Base-by-base conservation (phyloP, 148 eudicot genomes). In the Nyssa sinensis region DNA sequence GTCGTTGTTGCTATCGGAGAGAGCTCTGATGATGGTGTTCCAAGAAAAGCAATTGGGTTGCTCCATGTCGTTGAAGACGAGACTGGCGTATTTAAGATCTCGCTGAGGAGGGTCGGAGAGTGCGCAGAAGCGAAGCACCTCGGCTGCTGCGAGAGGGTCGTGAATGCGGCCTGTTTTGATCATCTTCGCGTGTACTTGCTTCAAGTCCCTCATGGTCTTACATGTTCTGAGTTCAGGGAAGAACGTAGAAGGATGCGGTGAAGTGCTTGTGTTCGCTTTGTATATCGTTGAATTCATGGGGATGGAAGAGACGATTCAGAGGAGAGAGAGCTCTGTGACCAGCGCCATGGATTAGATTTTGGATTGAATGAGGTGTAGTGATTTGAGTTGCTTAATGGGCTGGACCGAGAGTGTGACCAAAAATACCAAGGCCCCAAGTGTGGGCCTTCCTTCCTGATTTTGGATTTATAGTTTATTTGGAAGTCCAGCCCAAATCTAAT, bases 111-210 rank as follows among this genome's bases (percentile, higher is more conserved):
- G 58, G 25, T 62, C 51, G 34, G 80, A 79, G 60, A 87, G 75
- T 13, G 89, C 87, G 66, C 82, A 79, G 67, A 76, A 72, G 28
- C 84, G 81, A 8, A 89, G 72, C 23, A 89, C 75, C 51, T 87
- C 85, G 62, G 86, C 88, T 0, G 81, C 77, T 0, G 84, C 81
- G 4, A 87, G 85, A 21, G 91, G 88, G 85, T 89, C 85, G 69
- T 76, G 84, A 59, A 89, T 76, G 69, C 76, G 82, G 62, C 86
- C 85, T 7, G 88, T 87, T 77, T 89, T 87, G 85, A 87, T 82
- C 59, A 85, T 62, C n/a, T 80, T 88, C 66, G 85, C 78, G 66
- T 89, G 93, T 75, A 89, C 66, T 84, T 87, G 89, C 65, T 81
- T 72, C 57, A 89, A 33, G 44, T 79, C 70, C 33, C 60, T 34